A percentile compares a stretch with the other conserved stretches of the same genome.
phyloP scores from a whole-genome alignment of 2,329 filamentous ascomycete genomes.

The Penicillium hordei region DNA sequence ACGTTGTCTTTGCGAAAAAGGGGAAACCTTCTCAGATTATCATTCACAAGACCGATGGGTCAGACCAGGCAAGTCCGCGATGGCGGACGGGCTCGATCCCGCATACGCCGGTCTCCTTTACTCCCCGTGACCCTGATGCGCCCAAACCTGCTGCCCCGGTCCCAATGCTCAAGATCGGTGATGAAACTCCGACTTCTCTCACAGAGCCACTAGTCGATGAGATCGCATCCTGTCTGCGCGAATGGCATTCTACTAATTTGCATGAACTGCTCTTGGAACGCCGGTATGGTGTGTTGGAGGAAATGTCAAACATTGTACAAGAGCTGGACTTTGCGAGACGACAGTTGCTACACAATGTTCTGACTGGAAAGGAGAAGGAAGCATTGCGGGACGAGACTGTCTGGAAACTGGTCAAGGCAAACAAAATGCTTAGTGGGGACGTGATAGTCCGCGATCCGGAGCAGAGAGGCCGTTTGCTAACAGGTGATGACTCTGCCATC shows the following conservation, averaged over 20 bases:
- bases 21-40: constrained; percentile 43
- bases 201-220: constrained; percentile 94
- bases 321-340: constrained; percentile 82
- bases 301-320: constrained; percentile 75
- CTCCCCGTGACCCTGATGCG: constrained; percentile 60
- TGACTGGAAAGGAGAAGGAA: constrained; percentile 82
- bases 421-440: constrained; percentile 90
- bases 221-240: constrained; percentile 91
- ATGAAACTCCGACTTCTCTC: constrained; percentile 87
- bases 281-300: constrained; percentile 77
- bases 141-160: constrained; percentile 83
- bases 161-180: constrained; percentile 95
- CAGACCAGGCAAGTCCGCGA: constrained; percentile 31
- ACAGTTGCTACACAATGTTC: constrained; percentile 89
- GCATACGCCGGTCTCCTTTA: constrained; percentile 35
- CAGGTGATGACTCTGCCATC: constrained; percentile 88
- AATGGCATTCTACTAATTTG: constrained; percentile 97
- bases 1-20: constrained; percentile 40
- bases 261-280: constrained; percentile 84
- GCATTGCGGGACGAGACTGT: constrained; percentile 82
- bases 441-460: constrained; percentile 90
- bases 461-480: constrained; percentile 80
- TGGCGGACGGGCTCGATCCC: constrained; percentile 34
- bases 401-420: constrained; percentile 91
- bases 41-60: constrained; percentile 40